Conservation (phyloP, 2,329 filamentous ascomycete species). For the Fusarium dimerum region DNA sequence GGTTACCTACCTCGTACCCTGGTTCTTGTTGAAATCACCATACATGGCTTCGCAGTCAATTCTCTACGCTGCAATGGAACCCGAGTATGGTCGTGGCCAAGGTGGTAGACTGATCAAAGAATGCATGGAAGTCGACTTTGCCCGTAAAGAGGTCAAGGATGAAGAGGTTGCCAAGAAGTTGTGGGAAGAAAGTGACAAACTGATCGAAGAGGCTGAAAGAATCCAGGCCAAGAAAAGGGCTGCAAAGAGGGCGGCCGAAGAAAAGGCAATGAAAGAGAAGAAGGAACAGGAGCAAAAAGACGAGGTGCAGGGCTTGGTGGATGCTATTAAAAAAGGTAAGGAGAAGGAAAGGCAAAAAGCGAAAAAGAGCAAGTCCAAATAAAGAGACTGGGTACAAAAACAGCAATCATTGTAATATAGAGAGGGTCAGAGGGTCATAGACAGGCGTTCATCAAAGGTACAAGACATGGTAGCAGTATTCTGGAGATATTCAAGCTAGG, state of each 20-base stretch:
- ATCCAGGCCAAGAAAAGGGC: constrained; percentile 65
- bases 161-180: constrained; percentile 80
- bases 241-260: constrained; percentile 40
- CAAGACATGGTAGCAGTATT: too few species aligned
- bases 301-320: constrained; percentile 41
- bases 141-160: constrained; percentile 73
- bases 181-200: constrained; percentile 85
- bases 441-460: constrained; percentile 2
- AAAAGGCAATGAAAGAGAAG: constrained; percentile 37
- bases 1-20: constrained; percentile 75
- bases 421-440: constrained; percentile 14
- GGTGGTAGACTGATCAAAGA: constrained; percentile 85
- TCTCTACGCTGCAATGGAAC: constrained; percentile 83
- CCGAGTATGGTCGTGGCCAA: constrained; percentile 60
- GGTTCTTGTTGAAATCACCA: constrained; percentile 85
- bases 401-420: constrained; percentile 17
- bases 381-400: constrained; percentile 18
- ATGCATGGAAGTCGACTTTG: constrained; percentile 74
- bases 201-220: constrained; percentile 72
- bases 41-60: constrained; percentile 84
- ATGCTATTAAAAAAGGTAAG: constrained; percentile 47
- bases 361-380: constrained; percentile 26
- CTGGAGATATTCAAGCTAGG: too few species aligned
- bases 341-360: constrained; percentile 30
- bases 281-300: constrained; percentile 34